Evolutionary conservation across 2,329 filamentous ascomycete species (phyloP).

Genomic region (Xylariaceae sp.): DNA sequence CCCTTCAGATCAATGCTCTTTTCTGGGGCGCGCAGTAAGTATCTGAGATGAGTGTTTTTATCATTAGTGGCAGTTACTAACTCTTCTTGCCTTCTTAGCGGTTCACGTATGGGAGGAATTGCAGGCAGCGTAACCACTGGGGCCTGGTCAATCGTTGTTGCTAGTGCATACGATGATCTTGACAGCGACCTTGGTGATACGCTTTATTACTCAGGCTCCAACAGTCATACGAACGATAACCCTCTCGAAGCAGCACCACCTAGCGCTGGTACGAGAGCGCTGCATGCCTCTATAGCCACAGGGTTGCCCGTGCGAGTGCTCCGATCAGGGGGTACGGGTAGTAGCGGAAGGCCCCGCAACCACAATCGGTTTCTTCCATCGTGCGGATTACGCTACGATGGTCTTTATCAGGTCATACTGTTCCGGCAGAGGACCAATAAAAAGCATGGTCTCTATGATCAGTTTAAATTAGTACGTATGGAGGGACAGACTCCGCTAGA

Average conservation of each 20-base stretch:
- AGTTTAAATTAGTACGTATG: constrained; percentile 23
- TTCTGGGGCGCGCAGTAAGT: constrained; percentile 25
- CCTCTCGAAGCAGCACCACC: constrained; percentile 13
- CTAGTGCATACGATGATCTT: constrained; percentile 16
- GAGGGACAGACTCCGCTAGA: constrained; percentile 18
- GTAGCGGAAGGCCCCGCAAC: background rate
- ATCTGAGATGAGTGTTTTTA: background rate
- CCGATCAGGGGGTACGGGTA: constrained; percentile 20
- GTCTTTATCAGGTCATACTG: constrained; percentile 23
- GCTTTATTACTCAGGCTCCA: constrained; percentile 19
- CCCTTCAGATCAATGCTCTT: constrained; percentile 24
- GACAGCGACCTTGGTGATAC: constrained; percentile 15
- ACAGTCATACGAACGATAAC: constrained; percentile 17
- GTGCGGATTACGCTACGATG: constrained; percentile 29
- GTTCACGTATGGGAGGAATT: constrained; percentile 23
- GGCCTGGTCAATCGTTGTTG: constrained; percentile 27
- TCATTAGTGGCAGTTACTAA: background rate
- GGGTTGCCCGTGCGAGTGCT: constrained; percentile 26
- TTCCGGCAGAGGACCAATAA: constrained; percentile 15
- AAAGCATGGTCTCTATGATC: constrained; percentile 28
- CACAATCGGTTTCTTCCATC: constrained; percentile 17
- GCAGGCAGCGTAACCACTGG: constrained; percentile 19
- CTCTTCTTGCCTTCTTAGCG: background rate
- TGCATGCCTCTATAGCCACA: constrained; percentile 19
- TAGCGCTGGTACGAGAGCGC: constrained; percentile 19